Evolutionary conservation across 306 rosid genomes (phyloP).

Genomic region (Castanea sativa): DNA sequence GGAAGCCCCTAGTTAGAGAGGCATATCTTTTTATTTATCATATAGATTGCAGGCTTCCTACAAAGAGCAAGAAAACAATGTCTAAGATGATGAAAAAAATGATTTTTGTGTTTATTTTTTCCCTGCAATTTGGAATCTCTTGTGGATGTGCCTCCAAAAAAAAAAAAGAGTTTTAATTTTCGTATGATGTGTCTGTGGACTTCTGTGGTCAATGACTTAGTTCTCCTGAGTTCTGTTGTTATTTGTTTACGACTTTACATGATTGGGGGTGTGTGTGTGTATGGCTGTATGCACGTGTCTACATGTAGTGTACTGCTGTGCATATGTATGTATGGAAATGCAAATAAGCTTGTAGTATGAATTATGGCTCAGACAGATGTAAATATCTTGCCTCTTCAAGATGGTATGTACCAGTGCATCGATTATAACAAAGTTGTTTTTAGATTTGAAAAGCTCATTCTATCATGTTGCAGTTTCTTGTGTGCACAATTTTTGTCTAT

Average conservation of each 20-base stretch:
- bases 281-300: too few species aligned
- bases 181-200: background rate
- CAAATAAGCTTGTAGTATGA: background rate
- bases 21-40: background rate
- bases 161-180: background rate
- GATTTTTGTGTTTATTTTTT: background rate
- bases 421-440: too few species aligned
- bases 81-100: background rate
- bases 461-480: background rate
- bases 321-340: background rate
- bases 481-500: background rate
- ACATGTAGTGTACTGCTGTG: too few species aligned
- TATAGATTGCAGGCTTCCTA: background rate
- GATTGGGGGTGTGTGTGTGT: too few species aligned
- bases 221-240: background rate
- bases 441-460: too few species aligned
- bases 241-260: background rate
- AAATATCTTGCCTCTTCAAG: background rate
- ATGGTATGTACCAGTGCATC: background rate
- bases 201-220: background rate
- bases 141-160: background rate
- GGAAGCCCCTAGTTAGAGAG: background rate
- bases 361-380: background rate
- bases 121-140: background rate
- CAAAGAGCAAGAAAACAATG: background rate